Evolutionary conservation across 192 early-diverging fungal genomes (phyloP), one percentile per base, ranked within the genome.

Genomic region (Phlyctochytrium bullatum): DNA sequence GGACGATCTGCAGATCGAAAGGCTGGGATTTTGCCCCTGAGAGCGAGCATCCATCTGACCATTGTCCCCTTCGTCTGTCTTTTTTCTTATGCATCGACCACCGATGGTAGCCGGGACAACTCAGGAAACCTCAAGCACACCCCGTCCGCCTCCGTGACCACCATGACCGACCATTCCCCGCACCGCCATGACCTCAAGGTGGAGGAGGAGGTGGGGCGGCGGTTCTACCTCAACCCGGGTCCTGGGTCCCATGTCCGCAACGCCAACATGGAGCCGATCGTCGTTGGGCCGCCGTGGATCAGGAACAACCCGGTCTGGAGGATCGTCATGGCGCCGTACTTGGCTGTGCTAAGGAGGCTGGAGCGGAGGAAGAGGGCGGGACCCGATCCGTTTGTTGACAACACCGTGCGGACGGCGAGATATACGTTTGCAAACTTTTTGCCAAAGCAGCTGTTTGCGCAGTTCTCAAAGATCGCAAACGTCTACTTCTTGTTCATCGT

Each of bases 401-500:
- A 89, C 67, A 70, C 73, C 12, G 80, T 89, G 32, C 79, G 87
- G 17, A 88, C 88, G 6, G 80, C 88, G 4, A 86, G 86, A 29
- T 89, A 88, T 61, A 89, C 67, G 6, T 28, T 86, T 30, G 74
- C 69, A 36, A 73, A 76, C 59, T 89, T 89, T 57, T 40, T 89
- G 20, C 88, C 88, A 10, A 86, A 81, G 47, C 88, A 89, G 62
- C 59, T 89, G 3, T 73, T 81, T 33, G 78, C 80, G 14, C 88
- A 89, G 69, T 89, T 89, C 59, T 85, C 85, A 47, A 89, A 88
- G 71, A 71, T 89, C 28, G 88, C 88, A 51, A 89, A 89, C 66
- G 64, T 87, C 12, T 89, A 89, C 72, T 89, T 89, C 54, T 71
- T 89, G 72, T 91, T 97, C 68, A 95, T 92, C 12, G 91, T 91